phyloP scores from a whole-genome alignment of 306 rosid genomes.

The Medicago truncatula region MtrunA17r5.0-ANR NC_053046.1:12260001-12260500 shows the following conservation, averaged over 20 bases:
- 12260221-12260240: not conserved
- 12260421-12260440: conserved; percentile 58
- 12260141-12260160: conserved; percentile 27
- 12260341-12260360: not conserved
- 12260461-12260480: conserved; percentile 54
- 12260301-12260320: not conserved
- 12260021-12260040: too few species aligned
- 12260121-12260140: conserved; percentile 12
- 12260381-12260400: conserved; percentile 37
- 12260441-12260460: conserved; percentile 51
- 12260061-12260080: too few species aligned
- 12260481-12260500: conserved; percentile 48
- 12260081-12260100: too few species aligned
- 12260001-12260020: too few species aligned
- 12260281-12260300: not conserved
- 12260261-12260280: not conserved
- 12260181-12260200: not conserved
- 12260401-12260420: conserved; percentile 53
- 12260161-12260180: conserved; percentile 20
- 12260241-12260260: conserved; percentile 32
- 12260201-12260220: conserved; percentile 1
- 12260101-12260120: too few species aligned
- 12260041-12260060: too few species aligned
- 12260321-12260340: not conserved
- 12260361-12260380: not conserved